Evolutionary conservation across 139 green algal species (phyloP).

Genomic region (Chlamydomonas urium): DNA sequence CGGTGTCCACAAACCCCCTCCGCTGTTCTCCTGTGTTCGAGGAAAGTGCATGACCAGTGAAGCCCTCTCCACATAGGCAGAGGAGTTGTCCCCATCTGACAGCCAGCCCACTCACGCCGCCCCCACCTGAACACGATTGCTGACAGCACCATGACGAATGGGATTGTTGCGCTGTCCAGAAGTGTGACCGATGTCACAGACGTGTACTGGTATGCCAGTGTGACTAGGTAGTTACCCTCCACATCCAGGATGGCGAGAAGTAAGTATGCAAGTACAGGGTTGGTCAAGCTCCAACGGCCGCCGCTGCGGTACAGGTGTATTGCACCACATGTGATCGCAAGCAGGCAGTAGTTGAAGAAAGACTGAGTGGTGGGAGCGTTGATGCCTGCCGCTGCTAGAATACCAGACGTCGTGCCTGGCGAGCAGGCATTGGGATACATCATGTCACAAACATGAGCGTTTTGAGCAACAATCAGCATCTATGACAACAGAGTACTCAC

Average conservation of each 20-base stretch:
- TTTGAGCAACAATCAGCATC: not conserved
- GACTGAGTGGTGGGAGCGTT: constrained; percentile 57
- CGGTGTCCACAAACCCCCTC: too few relatives aligned
- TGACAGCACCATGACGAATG: constrained; percentile 52
- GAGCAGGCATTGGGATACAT: not conserved
- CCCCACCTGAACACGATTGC: constrained; percentile 23
- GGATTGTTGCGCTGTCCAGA: constrained; percentile 78
- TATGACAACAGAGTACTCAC: too few relatives aligned
- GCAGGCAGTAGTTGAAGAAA: constrained; percentile 61
- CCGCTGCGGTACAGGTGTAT: constrained; percentile 13
- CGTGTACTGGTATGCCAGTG: constrained; percentile 71
- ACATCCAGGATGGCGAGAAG: constrained; percentile 68
- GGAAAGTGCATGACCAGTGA: too few relatives aligned
- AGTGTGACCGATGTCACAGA: constrained; percentile 74
- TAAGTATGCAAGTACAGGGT: constrained; percentile 38
- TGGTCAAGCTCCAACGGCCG: constrained; percentile 1
- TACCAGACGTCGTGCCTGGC: constrained; percentile 41
- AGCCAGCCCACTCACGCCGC: too few relatives aligned
- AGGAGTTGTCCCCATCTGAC: too few relatives aligned
- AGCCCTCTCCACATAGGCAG: too few relatives aligned
- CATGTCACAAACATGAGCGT: not conserved
- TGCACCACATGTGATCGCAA: constrained; percentile 16
- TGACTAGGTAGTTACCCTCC: constrained; percentile 66
- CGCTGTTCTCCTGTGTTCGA: too few relatives aligned
- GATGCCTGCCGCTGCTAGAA: constrained; percentile 44